These are phyloP conservation scores for Botrytis medusae DNA, from an alignment of 2,329 filamentous ascomycete genomes.

Conservation along the genomic window DNA sequence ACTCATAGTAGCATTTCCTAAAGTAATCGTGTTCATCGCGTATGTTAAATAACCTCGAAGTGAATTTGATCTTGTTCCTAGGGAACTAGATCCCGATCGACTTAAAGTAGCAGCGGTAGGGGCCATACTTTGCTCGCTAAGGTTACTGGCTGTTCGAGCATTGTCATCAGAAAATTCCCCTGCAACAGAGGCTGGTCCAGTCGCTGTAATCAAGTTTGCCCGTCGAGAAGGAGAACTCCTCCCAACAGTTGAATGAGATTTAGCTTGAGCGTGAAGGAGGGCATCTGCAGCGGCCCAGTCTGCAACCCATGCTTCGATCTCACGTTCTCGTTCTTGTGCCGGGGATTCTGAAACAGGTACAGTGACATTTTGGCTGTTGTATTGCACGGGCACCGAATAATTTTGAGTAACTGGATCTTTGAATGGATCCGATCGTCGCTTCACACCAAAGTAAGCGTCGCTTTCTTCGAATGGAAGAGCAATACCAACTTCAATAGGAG, in stretches of 20 bases:
- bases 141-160: conserved; percentile 39
- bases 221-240: conserved; percentile 38
- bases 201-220: conserved; percentile 35
- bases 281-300: conserved; percentile 42
- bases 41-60: conserved; percentile 36
- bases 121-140: conserved; percentile 38
- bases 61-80: conserved; percentile 35
- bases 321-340: conserved; percentile 36
- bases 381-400: conserved; percentile 12
- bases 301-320: conserved; percentile 41
- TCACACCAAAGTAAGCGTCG: conserved; percentile 18
- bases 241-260: conserved; percentile 35
- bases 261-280: conserved; percentile 35
- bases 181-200: conserved; percentile 31
- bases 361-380: conserved; percentile 22
- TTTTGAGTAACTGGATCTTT: conserved; percentile 30
- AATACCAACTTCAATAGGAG: conserved; percentile 29
- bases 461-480: conserved; percentile 26
- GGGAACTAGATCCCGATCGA: conserved; percentile 36
- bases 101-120: conserved; percentile 32
- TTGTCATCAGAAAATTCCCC: conserved; percentile 34
- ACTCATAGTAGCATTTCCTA: conserved; percentile 26
- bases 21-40: conserved; percentile 36
- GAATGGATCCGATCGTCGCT: conserved; percentile 36
- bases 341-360: conserved; percentile 32